Evolutionary conservation across 139 green algal species (phyloP).

Genomic region (Picochlorum costavermella): DNA sequence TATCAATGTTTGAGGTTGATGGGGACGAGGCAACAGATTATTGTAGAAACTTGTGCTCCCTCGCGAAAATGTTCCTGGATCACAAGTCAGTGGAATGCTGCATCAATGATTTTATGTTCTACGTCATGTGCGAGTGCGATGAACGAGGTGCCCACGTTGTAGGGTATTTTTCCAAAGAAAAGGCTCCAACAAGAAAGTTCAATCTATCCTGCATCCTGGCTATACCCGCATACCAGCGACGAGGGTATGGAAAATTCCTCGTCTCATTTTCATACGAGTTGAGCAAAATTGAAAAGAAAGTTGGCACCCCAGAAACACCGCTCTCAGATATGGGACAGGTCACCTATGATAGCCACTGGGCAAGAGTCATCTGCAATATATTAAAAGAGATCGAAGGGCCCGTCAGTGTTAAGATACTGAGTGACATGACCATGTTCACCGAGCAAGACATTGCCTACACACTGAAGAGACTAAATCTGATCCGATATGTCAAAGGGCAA

Average conservation of each 20-base stretch:
- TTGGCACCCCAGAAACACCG: conserved; percentile 91
- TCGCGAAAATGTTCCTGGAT: conserved; percentile 98
- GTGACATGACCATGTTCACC: conserved; percentile 82
- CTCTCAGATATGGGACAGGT: conserved; percentile 88
- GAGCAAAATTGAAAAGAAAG: conserved; percentile 89
- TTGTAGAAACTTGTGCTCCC: conserved; percentile 93
- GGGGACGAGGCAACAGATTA: conserved; percentile 85
- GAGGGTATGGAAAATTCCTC: conserved; percentile 95
- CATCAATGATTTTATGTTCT: conserved; percentile 97
- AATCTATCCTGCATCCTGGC: conserved; percentile 98
- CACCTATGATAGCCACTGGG: conserved; percentile 91
- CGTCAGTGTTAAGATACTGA: conserved; percentile 85
- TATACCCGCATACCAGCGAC: conserved; percentile 90
- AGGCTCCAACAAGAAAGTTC: conserved; percentile 65
- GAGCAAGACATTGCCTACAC: conserved; percentile 88
- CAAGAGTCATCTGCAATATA: conserved; percentile 76
- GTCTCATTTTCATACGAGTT: conserved; percentile 96
- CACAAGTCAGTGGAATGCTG: conserved; percentile 96
- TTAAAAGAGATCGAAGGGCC: conserved; percentile 58
- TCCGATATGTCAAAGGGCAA: conserved; percentile 83
- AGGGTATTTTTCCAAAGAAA: conserved; percentile 62
- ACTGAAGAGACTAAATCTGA: conserved; percentile 67
- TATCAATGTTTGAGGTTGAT: conserved; percentile 87
- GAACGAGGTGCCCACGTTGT: conserved; percentile 87
- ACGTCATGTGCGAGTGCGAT: conserved; percentile 92